Base-by-base conservation (phyloP, 208 protist genomes). In the Wallacemonas sp. region DNA sequence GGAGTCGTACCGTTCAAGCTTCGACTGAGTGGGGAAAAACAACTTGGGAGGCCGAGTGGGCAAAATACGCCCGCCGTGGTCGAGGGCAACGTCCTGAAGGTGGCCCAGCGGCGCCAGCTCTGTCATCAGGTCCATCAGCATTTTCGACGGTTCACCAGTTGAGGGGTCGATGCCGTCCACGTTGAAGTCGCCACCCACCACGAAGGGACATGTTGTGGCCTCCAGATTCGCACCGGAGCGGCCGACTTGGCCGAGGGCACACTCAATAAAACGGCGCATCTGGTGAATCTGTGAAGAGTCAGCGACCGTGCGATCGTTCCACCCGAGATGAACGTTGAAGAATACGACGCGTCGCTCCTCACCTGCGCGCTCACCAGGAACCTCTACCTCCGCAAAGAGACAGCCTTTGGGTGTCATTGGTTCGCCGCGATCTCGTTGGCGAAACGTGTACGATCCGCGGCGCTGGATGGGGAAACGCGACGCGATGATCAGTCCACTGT, bases 401-500 rank as follows among this genome's bases (percentile, higher is more conserved):
- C 88, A 92, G 30, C 91, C 91, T 46, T 91, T 85, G 29, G 78
- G 50, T 30, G 83, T 76, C 10, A 73, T 63, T 38, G 54, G 54
- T 55, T 82, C 76, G 0, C 50, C 66, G 8, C 76, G 71, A 21
- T 83, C 78, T 48, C 67, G 68, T 39, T 44, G 83, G 50, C 85
- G 74, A 52, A 96, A 94, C 2, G 87, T 93, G 69, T 94, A 89
- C 37, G 86, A 94, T 30, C 86, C 91, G 46, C 86, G 70, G 42
- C 85, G 78, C 58, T 75, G 79, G 62, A 96, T 88, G 1, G 91
- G 91, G 55, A 89, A 93, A 1, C 86, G 78, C 1, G 91, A 96
- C 21, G 83, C 87, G 32, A 96, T 94, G 55, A 96, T 64, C 15
- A 96, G 83, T 24, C 91, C 91, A 66, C 83, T 96, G 68, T 94